Percentiles rank a stretch among this genome's conserved stretches.
phyloP scores from a whole-genome alignment of 805 yeast genomes.

The Maudiozyma barnettii region DNA sequence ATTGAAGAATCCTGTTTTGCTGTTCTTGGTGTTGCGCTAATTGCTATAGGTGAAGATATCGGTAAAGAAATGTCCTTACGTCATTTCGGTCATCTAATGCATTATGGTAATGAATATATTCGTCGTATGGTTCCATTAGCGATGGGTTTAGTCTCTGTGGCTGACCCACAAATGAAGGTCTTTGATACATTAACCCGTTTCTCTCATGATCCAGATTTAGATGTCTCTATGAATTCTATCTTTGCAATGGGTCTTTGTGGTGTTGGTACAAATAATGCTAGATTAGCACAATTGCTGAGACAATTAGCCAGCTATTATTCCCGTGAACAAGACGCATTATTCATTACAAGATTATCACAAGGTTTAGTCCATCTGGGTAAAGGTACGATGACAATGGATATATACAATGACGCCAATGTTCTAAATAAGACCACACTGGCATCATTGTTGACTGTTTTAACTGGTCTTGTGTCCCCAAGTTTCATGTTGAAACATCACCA shows the following conservation, averaged over 20 bases:
- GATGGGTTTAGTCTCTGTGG: slow-evolving; percentile 89
- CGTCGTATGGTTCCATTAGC: slow-evolving; percentile 95
- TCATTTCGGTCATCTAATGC: slow-evolving; percentile 96
- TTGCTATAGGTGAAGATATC: slow-evolving; percentile 95
- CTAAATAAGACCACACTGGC: slow-evolving; percentile 86
- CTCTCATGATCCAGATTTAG: slow-evolving; percentile 90
- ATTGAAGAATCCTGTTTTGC: slow-evolving; percentile 58
- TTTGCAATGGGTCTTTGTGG: slow-evolving; percentile 97
- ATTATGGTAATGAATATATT: slow-evolving; percentile 86
- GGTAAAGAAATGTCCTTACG: slow-evolving; percentile 97
- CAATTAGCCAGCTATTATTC: slow-evolving; percentile 90
- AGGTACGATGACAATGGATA: slow-evolving; percentile 84
- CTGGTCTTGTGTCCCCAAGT: slow-evolving; percentile 78
- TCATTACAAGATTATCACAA: slow-evolving; percentile 89
- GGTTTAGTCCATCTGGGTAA: slow-evolving; percentile 93
- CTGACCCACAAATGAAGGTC: slow-evolving; percentile 94
- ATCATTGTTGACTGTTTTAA: slow-evolving; percentile 72
- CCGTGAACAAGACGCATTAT: slow-evolving; percentile 81
- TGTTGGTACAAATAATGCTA: slow-evolving; percentile 97
- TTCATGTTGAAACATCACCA: slow-evolving; percentile 78
- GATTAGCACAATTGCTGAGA: slow-evolving; percentile 89
- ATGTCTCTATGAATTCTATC: slow-evolving; percentile 89
- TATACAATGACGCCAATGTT: slow-evolving; percentile 82
- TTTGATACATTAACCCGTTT: slow-evolving; percentile 92
- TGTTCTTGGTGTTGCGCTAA: slow-evolving; percentile 85